These are phyloP conservation scores for Alternaria brassicicola DNA, from an alignment of 2,329 filamentous ascomycete species.

Conservation along the genomic window DNA sequence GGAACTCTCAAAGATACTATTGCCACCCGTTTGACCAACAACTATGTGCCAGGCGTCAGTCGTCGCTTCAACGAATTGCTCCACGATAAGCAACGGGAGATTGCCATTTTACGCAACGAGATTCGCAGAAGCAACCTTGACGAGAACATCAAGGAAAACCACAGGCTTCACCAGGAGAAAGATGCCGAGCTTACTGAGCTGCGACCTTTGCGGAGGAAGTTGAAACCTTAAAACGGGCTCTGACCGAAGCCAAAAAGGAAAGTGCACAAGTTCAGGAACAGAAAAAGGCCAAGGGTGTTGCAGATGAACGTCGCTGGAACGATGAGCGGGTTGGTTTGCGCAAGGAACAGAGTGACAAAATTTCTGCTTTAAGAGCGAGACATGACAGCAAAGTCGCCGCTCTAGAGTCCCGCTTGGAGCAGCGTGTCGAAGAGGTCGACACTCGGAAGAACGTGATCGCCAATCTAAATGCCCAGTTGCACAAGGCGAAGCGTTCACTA, in stretches of 20 bases:
- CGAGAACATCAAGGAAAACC: neutral
- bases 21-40: neutral
- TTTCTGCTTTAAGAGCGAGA: neutral
- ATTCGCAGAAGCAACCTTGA: neutral
- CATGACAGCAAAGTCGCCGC: neutral
- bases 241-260: neutral
- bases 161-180: neutral
- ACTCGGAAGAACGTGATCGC: neutral
- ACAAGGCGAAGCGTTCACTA: neutral
- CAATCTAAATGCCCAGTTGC: neutral
- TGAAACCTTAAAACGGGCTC: neutral
- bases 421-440: neutral
- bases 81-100: neutral
- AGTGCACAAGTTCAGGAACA: neutral
- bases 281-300: constrained; percentile 1
- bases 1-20: neutral
- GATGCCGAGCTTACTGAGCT: neutral
- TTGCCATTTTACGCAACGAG: neutral
- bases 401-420: neutral
- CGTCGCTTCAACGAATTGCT: neutral
- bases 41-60: neutral
- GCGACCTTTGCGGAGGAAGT: neutral
- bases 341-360: neutral
- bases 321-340: neutral
- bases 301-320: neutral